Base-by-base conservation (phyloP, 2,329 filamentous ascomycete species). In the Aureobasidium sp. region DNA sequence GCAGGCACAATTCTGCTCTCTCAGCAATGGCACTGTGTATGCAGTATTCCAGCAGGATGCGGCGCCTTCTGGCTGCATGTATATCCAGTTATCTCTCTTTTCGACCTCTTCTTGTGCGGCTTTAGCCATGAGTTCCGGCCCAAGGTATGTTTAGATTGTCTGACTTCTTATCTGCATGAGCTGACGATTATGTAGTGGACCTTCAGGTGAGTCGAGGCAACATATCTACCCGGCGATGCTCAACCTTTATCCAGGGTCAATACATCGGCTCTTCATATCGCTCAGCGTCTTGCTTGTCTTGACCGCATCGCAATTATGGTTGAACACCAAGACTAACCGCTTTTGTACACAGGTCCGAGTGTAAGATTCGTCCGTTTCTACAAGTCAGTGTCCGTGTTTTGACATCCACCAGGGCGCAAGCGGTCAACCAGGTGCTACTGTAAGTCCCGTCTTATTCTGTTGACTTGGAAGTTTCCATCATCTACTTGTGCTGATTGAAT, bases 11-110 rank as follows among this genome's bases (percentile, higher is more conserved):
- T 71, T 71, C 63, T 71, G 70, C 57, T 62, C 68, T 1, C 29
- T 71, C 14, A 49, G 37, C n/a, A 70, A 71, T 47, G 70, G 69
- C 7, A 69, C 68, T 11, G 65, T 71, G 9, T 71, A 69, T 53
- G 68, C 69, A 1, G 66, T 70, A 0, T 71, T 70, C 44, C 63
- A 66, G 31, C 57, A 69, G 14, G 63, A 67, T 53, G 65, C 62
- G 1, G 65, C 67, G 49, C 70, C 69, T 11, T 51, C 58, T 36
- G 68, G 67, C 2, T 71, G 69, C 57, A 37, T 66, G 14, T 68
- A 64, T 31, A 68, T 71, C 36, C 64, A 67, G 52, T 57, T 72
- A 49, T 67, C 67, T 27, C 29, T 61, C 4, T 61, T 31, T 36
- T 61, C 58, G 8, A 29, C 45, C 1, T 42, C 58, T 42, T 61